A percentile compares a stretch with the other conserved stretches of the same genome.
phyloP scores from a whole-genome alignment of 2,329 filamentous ascomycete genomes.

The Talaromyces islandicus region DNA sequence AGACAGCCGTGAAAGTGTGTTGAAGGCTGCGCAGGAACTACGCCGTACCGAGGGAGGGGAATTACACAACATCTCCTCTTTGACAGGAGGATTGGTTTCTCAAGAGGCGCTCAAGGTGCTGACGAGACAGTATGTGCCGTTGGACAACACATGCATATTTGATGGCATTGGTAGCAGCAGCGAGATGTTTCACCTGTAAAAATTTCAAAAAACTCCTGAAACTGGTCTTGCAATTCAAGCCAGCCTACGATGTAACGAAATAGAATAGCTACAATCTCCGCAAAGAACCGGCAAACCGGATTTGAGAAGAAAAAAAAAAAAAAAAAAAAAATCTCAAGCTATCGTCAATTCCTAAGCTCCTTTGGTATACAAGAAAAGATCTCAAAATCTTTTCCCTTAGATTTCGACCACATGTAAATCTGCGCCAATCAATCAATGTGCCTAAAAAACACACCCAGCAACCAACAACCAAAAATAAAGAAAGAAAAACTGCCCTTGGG shows the following conservation, averaged over 20 bases:
- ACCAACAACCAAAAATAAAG: neutral
- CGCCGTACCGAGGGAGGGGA: slow-evolving; percentile 76
- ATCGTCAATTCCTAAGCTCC: neutral
- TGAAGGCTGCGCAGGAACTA: slow-evolving; percentile 58
- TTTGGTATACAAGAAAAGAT: neutral
- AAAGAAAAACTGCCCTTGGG: neutral
- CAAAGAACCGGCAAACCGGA: neutral
- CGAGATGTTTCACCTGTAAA: slow-evolving; percentile 44
- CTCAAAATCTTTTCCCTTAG: neutral
- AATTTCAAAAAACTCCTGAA: neutral
- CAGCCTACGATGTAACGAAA: neutral
- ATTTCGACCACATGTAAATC: neutral
- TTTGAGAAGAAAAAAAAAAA: neutral
- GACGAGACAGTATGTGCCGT: slow-evolving; percentile 60
- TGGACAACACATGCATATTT: slow-evolving; percentile 59
- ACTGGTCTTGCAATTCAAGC: neutral
- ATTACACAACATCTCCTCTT: slow-evolving; percentile 83
- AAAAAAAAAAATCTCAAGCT: neutral
- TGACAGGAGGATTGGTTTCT: slow-evolving; percentile 88
- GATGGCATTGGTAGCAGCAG: slow-evolving; percentile 55
- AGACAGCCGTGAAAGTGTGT: slow-evolving; percentile 48
- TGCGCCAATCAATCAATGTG: slow-evolving; percentile 1
- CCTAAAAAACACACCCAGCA: neutral
- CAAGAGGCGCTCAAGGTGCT: slow-evolving; percentile 87
- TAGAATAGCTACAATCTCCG: neutral